Percentiles rank a stretch among this genome's conserved stretches.
Conservation (phyloP, 345 rosid genomes). For the Brassica napus region Da-Ae NC_063446.1:58444001-58444500, state of each 20-base stretch:
- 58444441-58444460: too few relatives aligned
- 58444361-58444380: slow-evolving; percentile 22
- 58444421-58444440: too few relatives aligned
- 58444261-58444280: slow-evolving; percentile 42
- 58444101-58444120: slow-evolving; percentile 11
- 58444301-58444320: neutral
- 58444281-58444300: slow-evolving; percentile 12
- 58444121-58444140: neutral
- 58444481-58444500: too few relatives aligned
- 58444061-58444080: neutral
- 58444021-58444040: slow-evolving; percentile 17
- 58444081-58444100: neutral
- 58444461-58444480: too few relatives aligned
- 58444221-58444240: neutral
- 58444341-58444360: slow-evolving; percentile 17
- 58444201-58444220: neutral
- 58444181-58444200: neutral
- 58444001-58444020: slow-evolving; percentile 31
- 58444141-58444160: neutral
- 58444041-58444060: slow-evolving; percentile 17
- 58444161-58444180: neutral
- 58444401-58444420: neutral
- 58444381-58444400: slow-evolving; percentile 5
- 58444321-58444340: slow-evolving; percentile 3
- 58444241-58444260: slow-evolving; percentile 27